Percentiles rank a stretch among this genome's conserved stretches.
phyloP scores from a whole-genome alignment of 257 asterid genomes.

The Petunia axillaris region DNA sequence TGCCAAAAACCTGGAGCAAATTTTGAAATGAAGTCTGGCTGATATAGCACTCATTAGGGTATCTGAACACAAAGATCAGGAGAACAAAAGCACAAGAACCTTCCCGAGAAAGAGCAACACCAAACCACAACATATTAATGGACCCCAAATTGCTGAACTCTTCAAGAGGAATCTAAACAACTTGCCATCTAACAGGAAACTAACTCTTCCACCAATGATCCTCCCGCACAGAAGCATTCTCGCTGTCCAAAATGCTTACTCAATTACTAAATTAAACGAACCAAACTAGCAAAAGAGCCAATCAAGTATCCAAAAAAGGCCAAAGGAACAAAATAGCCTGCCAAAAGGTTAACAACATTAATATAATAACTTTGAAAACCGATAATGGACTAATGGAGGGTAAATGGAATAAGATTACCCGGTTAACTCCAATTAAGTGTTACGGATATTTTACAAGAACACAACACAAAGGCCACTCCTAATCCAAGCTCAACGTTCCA shows the following conservation, averaged over 20 bases:
- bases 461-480: constrained; percentile 42
- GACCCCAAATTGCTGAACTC: constrained; percentile 40
- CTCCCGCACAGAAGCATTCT: constrained; percentile 43
- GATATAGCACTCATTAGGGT: neutral
- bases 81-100: constrained; percentile 35
- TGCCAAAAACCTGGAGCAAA: neutral
- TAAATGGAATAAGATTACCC: constrained; percentile 50
- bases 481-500: constrained; percentile 42
- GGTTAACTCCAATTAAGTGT: constrained; percentile 41
- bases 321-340: constrained; percentile 67
- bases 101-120: constrained; percentile 30
- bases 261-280: constrained; percentile 48
- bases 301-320: constrained; percentile 58
- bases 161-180: constrained; percentile 41
- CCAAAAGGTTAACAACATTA: constrained; percentile 65
- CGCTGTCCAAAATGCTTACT: constrained; percentile 49
- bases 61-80: constrained; percentile 20
- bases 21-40: neutral
- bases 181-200: constrained; percentile 35
- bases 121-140: constrained; percentile 37
- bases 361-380: constrained; percentile 37
- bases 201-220: constrained; percentile 45
- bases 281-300: constrained; percentile 65
- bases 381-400: constrained; percentile 28
- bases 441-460: constrained; percentile 46